Evolutionary conservation across 2,329 filamentous ascomycete species (phyloP), one percentile per base, ranked within the genome.

Genomic region (Cercospora brassicicola): DNA sequence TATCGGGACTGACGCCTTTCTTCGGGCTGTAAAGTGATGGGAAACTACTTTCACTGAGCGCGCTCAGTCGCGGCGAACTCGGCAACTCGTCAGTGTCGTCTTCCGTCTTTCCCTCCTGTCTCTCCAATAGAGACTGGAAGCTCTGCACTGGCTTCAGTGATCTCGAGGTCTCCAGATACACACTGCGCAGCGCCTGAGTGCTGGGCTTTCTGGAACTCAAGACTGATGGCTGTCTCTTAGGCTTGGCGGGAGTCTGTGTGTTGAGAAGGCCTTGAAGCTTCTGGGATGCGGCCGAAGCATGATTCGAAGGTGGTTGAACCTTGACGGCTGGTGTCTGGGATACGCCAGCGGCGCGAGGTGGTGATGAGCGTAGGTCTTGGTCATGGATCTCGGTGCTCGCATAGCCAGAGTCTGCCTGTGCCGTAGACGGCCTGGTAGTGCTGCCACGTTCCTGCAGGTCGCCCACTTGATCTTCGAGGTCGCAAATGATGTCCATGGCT

Each of bases 401-500:
- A 67, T 79, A 79, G 10, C 76, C 77, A 59, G 76, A 77, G 65
- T 79, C 76, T 18, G 75, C 75, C 28, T 78, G 71, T 3, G 76
- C 76, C 26, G 77, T 79, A 3, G 75, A 77, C 13, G 77, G 77
- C 42, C 76, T 71, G 6, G 76, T 76, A n/a, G 71, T 69, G 65
- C 64, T 76, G 20, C 65, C 62, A 15, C 71, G 69, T 45, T 74
- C 71, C 64, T 75, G 71, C 56, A 76, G 48, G 20, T 74, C 71
- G 26, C 73, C 67, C 8, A 78, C 68, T 45, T 73, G 76, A 15
- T 86, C 85, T 75, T 92, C 90, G 15, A 91, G 80, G 26, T 82
- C 82, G 61, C 90, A 85, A 70, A 92, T 92, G 81, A 91, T 88
- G 30, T 85, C 83, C 5, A 91, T 88, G 3, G 90, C 90, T 74